A percentile compares a stretch with the other conserved stretches of the same genome.
Conservation (phyloP, 176 grass and related monocot genomes). For the Aegilops longissima region DNA sequence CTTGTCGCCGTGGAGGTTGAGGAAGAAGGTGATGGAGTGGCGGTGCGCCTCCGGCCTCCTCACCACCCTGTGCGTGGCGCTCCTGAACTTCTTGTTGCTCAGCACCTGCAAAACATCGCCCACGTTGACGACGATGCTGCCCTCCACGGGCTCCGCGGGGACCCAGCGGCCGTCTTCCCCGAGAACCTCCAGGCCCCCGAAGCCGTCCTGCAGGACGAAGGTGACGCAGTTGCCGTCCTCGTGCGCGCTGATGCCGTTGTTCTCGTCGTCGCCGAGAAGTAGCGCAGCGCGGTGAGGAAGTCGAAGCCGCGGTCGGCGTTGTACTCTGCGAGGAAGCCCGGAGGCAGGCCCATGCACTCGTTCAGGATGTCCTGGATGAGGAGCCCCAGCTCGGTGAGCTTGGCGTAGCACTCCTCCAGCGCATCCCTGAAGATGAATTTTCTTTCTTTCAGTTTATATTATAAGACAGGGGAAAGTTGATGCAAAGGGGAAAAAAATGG, state of each 20-base stretch:
- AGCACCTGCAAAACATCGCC: conserved; percentile 42
- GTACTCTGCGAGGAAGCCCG: conserved; percentile 40
- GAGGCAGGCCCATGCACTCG: conserved; percentile 64
- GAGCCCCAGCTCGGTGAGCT: conserved; percentile 30
- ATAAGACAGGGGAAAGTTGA: no score
- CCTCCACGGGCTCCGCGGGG: conserved; percentile 24
- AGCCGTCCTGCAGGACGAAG: conserved; percentile 44
- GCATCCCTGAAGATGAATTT: conserved; percentile 13
- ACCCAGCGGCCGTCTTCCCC: conserved; percentile 30
- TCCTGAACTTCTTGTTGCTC: conserved; percentile 28
- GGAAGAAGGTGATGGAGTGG: conserved; percentile 40
- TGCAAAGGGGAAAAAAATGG: no score
- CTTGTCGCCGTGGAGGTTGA: conserved; percentile 26
- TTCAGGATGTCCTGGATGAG: conserved; percentile 55
- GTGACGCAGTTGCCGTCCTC: conserved; percentile 44
- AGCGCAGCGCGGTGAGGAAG: conserved; percentile 41
- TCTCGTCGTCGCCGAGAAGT: conserved; percentile 51
- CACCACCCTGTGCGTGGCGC: conserved; percentile 45
- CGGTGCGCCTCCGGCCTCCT: conserved; percentile 28
- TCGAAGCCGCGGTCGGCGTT: conserved; percentile 37
- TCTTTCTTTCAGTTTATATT: not conserved
- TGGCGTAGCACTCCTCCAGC: conserved; percentile 42
- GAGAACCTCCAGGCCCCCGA: conserved; percentile 46
- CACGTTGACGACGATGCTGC: conserved; percentile 42
- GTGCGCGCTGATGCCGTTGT: conserved; percentile 32